Evolutionary conservation across 768 basidiomycete species (phyloP).

Genomic region (Phaeolepiota aurea): DNA sequence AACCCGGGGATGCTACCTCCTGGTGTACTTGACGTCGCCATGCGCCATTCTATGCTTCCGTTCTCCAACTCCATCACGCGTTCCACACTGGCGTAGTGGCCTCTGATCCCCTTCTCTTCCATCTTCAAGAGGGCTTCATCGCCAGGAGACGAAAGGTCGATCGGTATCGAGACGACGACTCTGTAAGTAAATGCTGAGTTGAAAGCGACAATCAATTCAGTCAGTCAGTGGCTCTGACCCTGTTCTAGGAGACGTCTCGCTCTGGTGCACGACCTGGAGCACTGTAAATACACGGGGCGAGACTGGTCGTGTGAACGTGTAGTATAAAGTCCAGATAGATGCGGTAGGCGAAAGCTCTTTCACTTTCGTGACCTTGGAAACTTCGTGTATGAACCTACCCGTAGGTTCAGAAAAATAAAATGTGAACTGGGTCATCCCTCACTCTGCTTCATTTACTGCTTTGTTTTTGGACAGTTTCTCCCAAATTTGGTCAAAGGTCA

Average conservation of each 20-base stretch:
- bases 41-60: conserved; percentile 67
- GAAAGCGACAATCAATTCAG: neutral
- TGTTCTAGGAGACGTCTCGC: conserved; percentile 38
- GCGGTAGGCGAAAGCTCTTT: conserved; percentile 57
- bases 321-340: conserved; percentile 64
- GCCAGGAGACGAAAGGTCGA: conserved; percentile 45
- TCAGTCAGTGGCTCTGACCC: conserved; percentile 53
- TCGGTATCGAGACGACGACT: conserved; percentile 55
- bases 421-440: too few relatives aligned
- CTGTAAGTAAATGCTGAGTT: conserved; percentile 14
- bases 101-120: conserved; percentile 58
- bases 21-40: conserved; percentile 70
- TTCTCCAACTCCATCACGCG: conserved; percentile 50
- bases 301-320: conserved; percentile 63
- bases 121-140: conserved; percentile 50
- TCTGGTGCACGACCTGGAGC: conserved; percentile 52
- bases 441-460: conserved; percentile 64
- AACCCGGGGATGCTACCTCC: conserved; percentile 65
- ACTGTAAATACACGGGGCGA: conserved; percentile 74
- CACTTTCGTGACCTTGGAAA: conserved; percentile 55
- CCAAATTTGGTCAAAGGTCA: conserved; percentile 71
- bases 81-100: conserved; percentile 66
- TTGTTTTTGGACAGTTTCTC: conserved; percentile 57
- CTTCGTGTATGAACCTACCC: conserved; percentile 55
- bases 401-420: too few relatives aligned